Evolutionary conservation across 2,329 filamentous ascomycete species (phyloP), one percentile per base, ranked within the genome.

Genomic region (Fonsecaea nubica): DNA sequence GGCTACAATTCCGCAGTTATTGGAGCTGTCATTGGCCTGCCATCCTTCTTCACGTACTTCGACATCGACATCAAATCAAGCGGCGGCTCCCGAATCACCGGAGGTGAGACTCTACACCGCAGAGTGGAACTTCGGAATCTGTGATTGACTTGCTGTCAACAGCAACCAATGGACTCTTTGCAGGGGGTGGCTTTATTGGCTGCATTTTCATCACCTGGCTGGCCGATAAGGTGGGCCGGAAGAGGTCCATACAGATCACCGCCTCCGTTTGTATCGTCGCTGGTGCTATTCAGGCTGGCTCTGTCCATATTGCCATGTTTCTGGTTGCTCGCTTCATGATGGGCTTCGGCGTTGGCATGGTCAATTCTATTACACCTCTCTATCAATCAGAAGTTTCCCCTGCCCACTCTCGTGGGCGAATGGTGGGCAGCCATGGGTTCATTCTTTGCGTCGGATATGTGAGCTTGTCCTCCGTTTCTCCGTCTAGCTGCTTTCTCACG

Each of bases 1-100:
- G 69, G 69, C 21, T 71, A 69, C 50, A 69, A 69, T 25, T 67
- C 67, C n/a, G 68, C 69, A 2, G 69, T 71, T 36, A 69, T 69
- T 40, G 69, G 66, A 3, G 62, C 67, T 33, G 63, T 69, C 15
- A 69, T 69, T 35, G 67, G 67, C n/a, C 62, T 66, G 15, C 67
- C 67, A 9, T 69, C 67, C 25, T 69, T 66, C 45, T 69, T 64
- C 58, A 35, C 64, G n/a, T 84, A 80, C 74, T 85, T 85, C 71
- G 68, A 81, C 52, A 77, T 85, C 57, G 64, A 69, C 32, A 62
- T 63, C 58, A 68, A 63, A 50, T 63, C 63, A 32, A 30, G 38
- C 12, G 62, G 52, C 10, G 66, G 66, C 6, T 65, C 63, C 21
- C 53, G 50, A 25, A 63, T 65, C 54, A 68, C 64, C 42, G 67